phyloP scores from a whole-genome alignment of 192 early-diverging fungal genomes.

The Geranomyces michiganensis region DNA sequence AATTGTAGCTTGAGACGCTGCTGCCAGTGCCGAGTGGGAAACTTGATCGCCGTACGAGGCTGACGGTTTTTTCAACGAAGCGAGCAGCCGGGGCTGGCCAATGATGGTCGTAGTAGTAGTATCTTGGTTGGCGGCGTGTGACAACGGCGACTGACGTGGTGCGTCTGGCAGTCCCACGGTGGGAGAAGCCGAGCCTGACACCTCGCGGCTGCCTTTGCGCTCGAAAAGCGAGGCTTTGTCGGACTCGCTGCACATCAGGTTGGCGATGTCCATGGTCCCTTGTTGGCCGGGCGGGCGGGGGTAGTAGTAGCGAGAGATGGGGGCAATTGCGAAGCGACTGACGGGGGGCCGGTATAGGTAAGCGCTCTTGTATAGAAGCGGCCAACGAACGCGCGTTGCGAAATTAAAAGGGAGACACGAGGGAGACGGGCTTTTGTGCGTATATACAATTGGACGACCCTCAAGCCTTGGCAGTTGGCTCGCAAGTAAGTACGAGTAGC shows the following conservation, averaged over 20 bases:
- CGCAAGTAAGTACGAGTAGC: too few relatives aligned
- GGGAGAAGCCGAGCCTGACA: not conserved
- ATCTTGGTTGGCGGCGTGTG: too few relatives aligned
- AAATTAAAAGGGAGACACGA: too few relatives aligned
- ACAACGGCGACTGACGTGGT: not conserved
- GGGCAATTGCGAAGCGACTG: too few relatives aligned
- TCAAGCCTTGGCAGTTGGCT: too few relatives aligned
- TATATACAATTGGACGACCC: too few relatives aligned
- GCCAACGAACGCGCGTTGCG: too few relatives aligned
- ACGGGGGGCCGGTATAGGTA: too few relatives aligned
- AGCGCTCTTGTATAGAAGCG: too few relatives aligned
- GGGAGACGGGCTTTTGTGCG: too few relatives aligned
- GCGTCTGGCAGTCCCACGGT: not conserved
- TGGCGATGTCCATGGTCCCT: constrained; percentile 9
- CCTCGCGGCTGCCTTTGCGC: not conserved
- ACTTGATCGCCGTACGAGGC: not conserved
- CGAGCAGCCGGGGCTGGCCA: not conserved
- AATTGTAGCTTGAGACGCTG: not conserved
- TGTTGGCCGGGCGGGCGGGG: not conserved
- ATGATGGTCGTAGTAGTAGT: too few relatives aligned
- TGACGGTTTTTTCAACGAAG: not conserved
- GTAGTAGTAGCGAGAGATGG: too few relatives aligned
- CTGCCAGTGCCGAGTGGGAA: not conserved
- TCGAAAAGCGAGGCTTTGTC: not conserved
- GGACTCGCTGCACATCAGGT: constrained; percentile 7